A percentile compares a stretch with the other conserved stretches of the same genome.
These are phyloP conservation scores for Trichoderma sp. DNA, from an alignment of 2,329 filamentous ascomycete species.

Conservation along the genomic window DNA sequence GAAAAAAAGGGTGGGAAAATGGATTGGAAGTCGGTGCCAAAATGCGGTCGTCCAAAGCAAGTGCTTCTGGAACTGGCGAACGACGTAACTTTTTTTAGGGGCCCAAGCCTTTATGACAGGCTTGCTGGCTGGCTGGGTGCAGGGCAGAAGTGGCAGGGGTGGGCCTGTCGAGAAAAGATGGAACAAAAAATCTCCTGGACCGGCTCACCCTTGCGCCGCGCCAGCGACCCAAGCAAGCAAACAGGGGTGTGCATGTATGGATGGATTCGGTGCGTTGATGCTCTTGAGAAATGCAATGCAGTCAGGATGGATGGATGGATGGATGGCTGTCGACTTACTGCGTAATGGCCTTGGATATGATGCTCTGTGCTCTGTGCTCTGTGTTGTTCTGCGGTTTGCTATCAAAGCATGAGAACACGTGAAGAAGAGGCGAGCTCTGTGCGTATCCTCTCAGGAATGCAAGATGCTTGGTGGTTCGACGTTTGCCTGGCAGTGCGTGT, in stretches of 20 bases:
- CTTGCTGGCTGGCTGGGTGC: constrained; percentile 14
- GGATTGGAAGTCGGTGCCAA: constrained; percentile 15
- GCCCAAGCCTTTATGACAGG: constrained; percentile 24
- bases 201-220: constrained; percentile 24
- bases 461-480: not conserved
- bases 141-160: constrained; percentile 15
- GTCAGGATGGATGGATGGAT: not conserved
- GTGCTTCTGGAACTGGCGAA: constrained; percentile 19
- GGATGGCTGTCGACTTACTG: not conserved
- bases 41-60: constrained; percentile 18
- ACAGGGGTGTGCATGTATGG: constrained; percentile 5
- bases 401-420: not conserved
- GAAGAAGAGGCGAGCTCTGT: not conserved
- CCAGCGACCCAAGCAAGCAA: constrained; percentile 20
- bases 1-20: constrained; percentile 12
- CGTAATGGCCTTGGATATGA: not conserved
- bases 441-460: not conserved
- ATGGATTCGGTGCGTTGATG: not conserved
- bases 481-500: not conserved
- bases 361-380: not conserved
- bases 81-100: constrained; percentile 26
- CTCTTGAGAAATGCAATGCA: not conserved
- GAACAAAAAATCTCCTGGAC: constrained; percentile 23
- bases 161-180: constrained; percentile 15
- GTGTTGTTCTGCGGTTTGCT: not conserved